Conservation (phyloP, 2,329 filamentous ascomycete genomes). For the Clonostachys rhizophaga region DNA sequence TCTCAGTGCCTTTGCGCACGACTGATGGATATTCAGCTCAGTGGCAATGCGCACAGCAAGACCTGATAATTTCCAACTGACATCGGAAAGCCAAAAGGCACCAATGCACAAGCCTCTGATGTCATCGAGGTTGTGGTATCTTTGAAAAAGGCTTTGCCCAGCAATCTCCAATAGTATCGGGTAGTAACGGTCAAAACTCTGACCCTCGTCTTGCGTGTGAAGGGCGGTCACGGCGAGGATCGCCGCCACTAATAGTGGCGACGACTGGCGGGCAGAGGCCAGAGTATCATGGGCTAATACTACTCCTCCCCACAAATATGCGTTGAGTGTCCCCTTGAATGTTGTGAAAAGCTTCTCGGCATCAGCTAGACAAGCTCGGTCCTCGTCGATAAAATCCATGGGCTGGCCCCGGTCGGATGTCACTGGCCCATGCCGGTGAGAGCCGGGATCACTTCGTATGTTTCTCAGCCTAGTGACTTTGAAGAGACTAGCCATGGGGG, state of each 20-base stretch:
- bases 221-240: conserved; percentile 23
- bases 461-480: conserved; percentile 23
- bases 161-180: conserved; percentile 53
- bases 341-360: conserved; percentile 13
- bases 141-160: conserved; percentile 53
- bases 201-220: conserved; percentile 25
- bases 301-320: conserved; percentile 23
- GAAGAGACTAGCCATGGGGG: conserved; percentile 23
- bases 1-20: conserved; percentile 38
- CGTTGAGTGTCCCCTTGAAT: conserved; percentile 12
- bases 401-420: conserved; percentile 5
- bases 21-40: conserved; percentile 50
- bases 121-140: conserved; percentile 46
- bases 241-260: conserved; percentile 17
- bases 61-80: conserved; percentile 51
- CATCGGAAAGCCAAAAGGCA: conserved; percentile 59
- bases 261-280: conserved; percentile 17
- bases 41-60: conserved; percentile 54
- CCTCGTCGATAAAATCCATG: conserved; percentile 19
- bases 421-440: not conserved
- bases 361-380: conserved; percentile 13
- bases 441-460: conserved; percentile 17
- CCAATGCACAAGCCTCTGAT: conserved; percentile 58
- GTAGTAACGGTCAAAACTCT: conserved; percentile 50
- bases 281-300: conserved; percentile 18